Evolutionary conservation across 352 stramenopile species (phyloP).

Genomic region (Pythium apleroticum): DNA sequence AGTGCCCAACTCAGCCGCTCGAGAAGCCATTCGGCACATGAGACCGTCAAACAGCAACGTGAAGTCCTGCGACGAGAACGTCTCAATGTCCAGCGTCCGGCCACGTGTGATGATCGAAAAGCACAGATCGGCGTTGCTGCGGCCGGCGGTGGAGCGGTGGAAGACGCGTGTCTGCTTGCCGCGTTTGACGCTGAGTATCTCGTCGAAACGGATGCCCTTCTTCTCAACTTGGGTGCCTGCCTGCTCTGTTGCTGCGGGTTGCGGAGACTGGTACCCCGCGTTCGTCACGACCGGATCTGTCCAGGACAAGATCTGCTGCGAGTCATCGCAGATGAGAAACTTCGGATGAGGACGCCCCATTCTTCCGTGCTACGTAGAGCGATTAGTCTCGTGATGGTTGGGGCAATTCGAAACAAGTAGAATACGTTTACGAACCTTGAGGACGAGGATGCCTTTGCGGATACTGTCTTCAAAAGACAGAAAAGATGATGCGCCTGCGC

Average conservation of each 20-base stretch:
- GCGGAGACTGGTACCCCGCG: conserved; percentile 10
- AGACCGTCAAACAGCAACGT: conserved; percentile 15
- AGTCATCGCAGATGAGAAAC: conserved; percentile 23
- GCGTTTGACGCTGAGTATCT: conserved; percentile 15
- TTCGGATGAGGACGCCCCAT: conserved; percentile 27
- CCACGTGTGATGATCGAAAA: conserved; percentile 23
- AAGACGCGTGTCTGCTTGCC: conserved; percentile 27
- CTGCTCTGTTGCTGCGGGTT: conserved; percentile 1
- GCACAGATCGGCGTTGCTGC: conserved; percentile 26
- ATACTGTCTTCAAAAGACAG: conserved; percentile 20
- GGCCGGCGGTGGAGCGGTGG: conserved; percentile 22
- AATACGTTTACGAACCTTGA: conserved; percentile 15
- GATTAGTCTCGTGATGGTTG: background rate
- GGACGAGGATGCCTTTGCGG: conserved; percentile 14
- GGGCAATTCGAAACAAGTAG: background rate
- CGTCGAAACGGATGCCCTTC: conserved; percentile 22
- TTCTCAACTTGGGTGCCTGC: background rate
- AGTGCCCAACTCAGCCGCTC: background rate
- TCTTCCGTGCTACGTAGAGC: conserved; percentile 20
- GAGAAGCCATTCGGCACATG: conserved; percentile 1
- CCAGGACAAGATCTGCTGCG: conserved; percentile 17
- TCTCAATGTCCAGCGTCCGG: conserved; percentile 28
- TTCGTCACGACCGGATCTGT: conserved; percentile 23
- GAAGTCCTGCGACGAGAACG: conserved; percentile 24
- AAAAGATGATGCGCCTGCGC: background rate